Evolutionary conservation across 495 filamentous ascomycete genomes (phyloP), one percentile per base, ranked within the genome.

Genomic region (Aspergillus nanangensis): DNA sequence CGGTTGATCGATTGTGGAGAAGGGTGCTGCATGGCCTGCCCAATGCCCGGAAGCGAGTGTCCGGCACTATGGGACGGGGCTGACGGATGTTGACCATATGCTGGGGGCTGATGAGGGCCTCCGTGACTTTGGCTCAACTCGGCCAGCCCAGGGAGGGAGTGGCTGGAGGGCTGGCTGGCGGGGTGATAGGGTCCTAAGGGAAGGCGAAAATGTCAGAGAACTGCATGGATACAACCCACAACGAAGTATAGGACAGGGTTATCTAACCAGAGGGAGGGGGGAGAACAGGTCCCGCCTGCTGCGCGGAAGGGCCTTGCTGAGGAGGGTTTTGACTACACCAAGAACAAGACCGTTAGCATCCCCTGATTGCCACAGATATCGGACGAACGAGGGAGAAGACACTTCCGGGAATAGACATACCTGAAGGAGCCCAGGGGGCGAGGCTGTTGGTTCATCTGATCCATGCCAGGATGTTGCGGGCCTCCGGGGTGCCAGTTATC

Each of bases 41-140:
- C 74, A 17, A 80, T 67, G 7, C 70, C 70, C 7, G 77, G 77
- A 5, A 80, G 62, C 11, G 74, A 66, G 52, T 81, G 78, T 5
- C 62, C 64, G n/a, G 63, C 57, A 38, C 50, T 57, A 47, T 76
- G 74, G 10, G 70, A 55, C 18, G 70, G 56, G 18, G 62, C 66
- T 15, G 60, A 32, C 15, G 66, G 65, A 49, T 72, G 73, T 38
- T 73, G 72, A 38, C 69, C 63, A 42, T 67, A 71, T 11, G 71
- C 57, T n/a, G 70, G 62, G 17, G 72, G 73, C 51, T 75, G 75
- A 41, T 76, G 76, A 11, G 70, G 62, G 55, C 65, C 61, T 42
- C 61, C 69, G 37, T 73, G 73, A 44, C 64, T 67, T 56, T 79
- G 75, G 53, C 73, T 69, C 48, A 80, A 47, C 45, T 70, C 71